Evolutionary conservation across 345 rosid species (phyloP).

Genomic region (Litchi chinensis): DNA sequence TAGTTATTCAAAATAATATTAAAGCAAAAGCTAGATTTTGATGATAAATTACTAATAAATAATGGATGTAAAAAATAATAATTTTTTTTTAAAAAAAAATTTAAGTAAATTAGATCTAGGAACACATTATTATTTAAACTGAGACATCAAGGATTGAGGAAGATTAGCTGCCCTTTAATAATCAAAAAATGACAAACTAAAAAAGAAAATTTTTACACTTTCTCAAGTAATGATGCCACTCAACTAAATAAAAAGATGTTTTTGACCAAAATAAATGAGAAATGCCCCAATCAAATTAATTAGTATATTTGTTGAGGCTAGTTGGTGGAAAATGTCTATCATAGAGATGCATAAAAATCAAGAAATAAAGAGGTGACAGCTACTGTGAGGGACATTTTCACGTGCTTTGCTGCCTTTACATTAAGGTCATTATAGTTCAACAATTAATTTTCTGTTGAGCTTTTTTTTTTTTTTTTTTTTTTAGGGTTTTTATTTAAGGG

Average conservation of each 20-base stretch:
- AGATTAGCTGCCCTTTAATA: not conserved
- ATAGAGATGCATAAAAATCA: not conserved
- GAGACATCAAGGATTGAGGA: not conserved
- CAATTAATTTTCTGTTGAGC: constrained; percentile 6
- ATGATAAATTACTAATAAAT: too few species aligned
- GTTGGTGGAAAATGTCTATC: constrained; percentile 3
- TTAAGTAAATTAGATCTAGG: not conserved
- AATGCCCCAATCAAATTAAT: not conserved
- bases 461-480: not conserved
- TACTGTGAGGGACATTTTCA: constrained; percentile 14
- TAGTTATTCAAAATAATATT: too few species aligned
- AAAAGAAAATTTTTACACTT: not conserved
- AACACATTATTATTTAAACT: not conserved
- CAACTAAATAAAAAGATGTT: not conserved
- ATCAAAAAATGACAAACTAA: not conserved
- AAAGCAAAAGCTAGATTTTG: too few species aligned
- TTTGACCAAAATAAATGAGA: not conserved
- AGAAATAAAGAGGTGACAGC: constrained; percentile 13
- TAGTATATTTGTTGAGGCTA: not conserved
- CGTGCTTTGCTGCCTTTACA: not conserved
- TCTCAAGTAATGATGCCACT: not conserved
- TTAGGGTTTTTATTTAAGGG: not conserved
- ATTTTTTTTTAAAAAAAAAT: too few species aligned
- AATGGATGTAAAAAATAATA: too few species aligned
- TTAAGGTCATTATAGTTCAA: constrained; percentile 7